A percentile compares a stretch with the other conserved stretches of the same genome.
These are phyloP conservation scores for Selenicereus undatus DNA, from an alignment of 148 eudicot species.

Conservation along the genomic window DNA sequence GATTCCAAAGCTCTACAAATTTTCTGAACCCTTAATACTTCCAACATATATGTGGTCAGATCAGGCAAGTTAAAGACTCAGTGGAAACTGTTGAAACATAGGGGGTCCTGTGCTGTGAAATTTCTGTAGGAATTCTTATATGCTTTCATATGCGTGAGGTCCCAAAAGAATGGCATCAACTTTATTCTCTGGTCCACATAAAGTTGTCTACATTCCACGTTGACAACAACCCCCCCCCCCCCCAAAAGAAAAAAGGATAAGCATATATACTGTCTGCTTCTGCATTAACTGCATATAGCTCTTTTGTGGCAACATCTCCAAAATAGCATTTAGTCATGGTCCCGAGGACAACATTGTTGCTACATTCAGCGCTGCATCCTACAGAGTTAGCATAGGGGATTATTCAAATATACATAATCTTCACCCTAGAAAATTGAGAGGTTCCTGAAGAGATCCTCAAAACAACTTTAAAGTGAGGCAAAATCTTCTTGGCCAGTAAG, in stretches of 20 bases:
- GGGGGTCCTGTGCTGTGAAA: background rate
- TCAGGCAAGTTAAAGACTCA: background rate
- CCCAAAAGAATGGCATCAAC: background rate
- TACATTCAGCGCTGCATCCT: background rate
- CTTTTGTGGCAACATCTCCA: background rate
- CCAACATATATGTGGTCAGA: background rate
- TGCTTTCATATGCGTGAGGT: background rate
- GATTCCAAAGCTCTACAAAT: background rate
- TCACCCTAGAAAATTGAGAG: no score
- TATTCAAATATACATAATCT: no score
- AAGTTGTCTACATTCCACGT: background rate
- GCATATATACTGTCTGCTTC: background rate
- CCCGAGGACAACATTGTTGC: background rate
- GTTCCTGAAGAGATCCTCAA: no score
- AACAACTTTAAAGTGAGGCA: no score
- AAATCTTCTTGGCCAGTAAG: background rate
- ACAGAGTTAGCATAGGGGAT: no score
- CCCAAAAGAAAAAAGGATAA: background rate
- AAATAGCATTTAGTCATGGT: background rate
- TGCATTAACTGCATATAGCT: slow-evolving; percentile 1
- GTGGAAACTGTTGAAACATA: background rate
- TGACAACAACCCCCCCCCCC: background rate
- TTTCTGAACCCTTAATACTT: background rate
- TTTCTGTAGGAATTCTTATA: background rate
- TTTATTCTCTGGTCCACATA: background rate